Evolutionary conservation across 164 flowering plant species (phyloP).

Genomic region (Cinnamomum chago): DNA sequence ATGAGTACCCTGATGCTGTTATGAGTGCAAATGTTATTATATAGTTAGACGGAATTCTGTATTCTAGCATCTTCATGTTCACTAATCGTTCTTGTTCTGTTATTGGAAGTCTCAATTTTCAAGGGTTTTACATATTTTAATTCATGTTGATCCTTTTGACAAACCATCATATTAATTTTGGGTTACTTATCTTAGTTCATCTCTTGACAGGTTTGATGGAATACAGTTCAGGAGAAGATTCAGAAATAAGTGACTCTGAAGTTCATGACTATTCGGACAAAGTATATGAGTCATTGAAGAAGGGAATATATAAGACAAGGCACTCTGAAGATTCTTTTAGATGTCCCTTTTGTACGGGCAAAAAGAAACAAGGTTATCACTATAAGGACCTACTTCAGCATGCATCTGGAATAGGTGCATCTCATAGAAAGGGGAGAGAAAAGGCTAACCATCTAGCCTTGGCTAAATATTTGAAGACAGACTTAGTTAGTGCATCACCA

Average conservation of each 20-base stretch:
- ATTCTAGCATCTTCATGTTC: no score
- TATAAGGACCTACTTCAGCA: slow-evolving; percentile 80
- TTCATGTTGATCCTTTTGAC: no score
- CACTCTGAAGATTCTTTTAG: slow-evolving; percentile 36
- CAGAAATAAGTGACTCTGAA: slow-evolving; percentile 78
- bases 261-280: slow-evolving; percentile 47
- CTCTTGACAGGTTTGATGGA: slow-evolving; percentile 19
- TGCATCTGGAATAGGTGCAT: slow-evolving; percentile 67
- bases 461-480: slow-evolving; percentile 55
- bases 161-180: background rate
- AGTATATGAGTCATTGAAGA: slow-evolving; percentile 51
- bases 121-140: no score
- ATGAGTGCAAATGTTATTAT: no score
- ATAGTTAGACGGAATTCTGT: no score
- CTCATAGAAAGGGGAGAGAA: slow-evolving; percentile 51
- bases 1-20: no score
- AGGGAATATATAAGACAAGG: slow-evolving; percentile 44
- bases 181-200: background rate
- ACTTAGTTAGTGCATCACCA: slow-evolving; percentile 27
- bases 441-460: slow-evolving; percentile 78
- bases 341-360: slow-evolving; percentile 79
- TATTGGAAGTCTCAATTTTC: no score
- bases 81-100: no score
- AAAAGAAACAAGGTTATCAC: slow-evolving; percentile 46
- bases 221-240: slow-evolving; percentile 49